Evolutionary conservation across 1,139 yeast species (phyloP).

Genomic region (Candida frijolesensis): DNA sequence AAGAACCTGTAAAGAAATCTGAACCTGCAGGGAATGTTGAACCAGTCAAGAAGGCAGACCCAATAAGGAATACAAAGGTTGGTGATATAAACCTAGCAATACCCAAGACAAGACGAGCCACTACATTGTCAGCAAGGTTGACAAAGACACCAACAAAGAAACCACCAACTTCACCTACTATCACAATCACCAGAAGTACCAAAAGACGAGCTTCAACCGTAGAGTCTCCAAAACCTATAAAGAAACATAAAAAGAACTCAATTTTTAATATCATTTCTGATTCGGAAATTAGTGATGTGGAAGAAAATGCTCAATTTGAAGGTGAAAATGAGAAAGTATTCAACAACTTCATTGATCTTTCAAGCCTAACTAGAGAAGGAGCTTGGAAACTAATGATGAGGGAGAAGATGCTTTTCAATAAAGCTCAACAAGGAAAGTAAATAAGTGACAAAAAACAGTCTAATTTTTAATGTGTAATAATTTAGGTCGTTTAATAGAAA

Average conservation of each 20-base stretch:
- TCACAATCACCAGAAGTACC: background rate
- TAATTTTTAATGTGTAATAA: background rate
- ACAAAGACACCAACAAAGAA: background rate
- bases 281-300: constrained; percentile 2
- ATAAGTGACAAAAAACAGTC: background rate
- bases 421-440: background rate
- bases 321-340: constrained; percentile 4
- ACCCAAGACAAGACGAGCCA: background rate
- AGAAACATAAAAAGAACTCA: background rate
- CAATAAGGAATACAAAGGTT: background rate
- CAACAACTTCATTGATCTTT: background rate
- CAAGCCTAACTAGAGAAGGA: background rate
- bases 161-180: background rate
- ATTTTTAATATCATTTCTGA: background rate
- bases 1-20: background rate
- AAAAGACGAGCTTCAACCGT: background rate
- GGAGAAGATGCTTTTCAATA: background rate
- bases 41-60: background rate
- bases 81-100: background rate
- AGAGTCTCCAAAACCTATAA: background rate
- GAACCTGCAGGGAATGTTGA: background rate
- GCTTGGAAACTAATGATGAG: background rate
- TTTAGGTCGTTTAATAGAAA: background rate
- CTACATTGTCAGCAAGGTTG: background rate
- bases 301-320: background rate